phyloP scores from a whole-genome alignment of 2,329 filamentous ascomycete genomes.

The Alternaria sp. region DNA sequence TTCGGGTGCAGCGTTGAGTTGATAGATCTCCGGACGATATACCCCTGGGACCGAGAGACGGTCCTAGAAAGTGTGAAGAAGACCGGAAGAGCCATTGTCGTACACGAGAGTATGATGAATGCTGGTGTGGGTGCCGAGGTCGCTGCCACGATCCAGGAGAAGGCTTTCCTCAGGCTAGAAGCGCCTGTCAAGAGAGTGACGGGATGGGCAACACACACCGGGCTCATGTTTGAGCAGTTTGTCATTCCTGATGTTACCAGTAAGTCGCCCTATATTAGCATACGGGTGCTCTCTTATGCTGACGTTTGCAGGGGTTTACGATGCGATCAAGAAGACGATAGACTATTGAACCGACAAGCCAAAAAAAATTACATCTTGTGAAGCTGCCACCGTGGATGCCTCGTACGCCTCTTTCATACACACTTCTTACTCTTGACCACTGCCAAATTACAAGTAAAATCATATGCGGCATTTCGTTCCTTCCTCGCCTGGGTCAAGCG shows the following conservation, averaged over 20 bases:
- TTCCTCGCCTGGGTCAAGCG: background rate
- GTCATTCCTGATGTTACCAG: conserved; percentile 84
- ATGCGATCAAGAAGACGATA: conserved; percentile 58
- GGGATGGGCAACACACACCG: conserved; percentile 88
- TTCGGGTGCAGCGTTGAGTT: conserved; percentile 80
- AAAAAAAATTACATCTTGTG: background rate
- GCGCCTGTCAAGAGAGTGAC: conserved; percentile 85
- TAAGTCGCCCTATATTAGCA: conserved; percentile 61
- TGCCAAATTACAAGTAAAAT: background rate
- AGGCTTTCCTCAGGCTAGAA: conserved; percentile 83
- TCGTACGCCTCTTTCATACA: background rate
- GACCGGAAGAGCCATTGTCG: conserved; percentile 84
- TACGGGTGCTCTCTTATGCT: conserved; percentile 30
- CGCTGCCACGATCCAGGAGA: conserved; percentile 85
- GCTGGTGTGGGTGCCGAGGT: conserved; percentile 89
- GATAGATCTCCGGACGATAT: conserved; percentile 86
- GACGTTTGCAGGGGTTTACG: conserved; percentile 54
- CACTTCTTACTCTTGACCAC: too few relatives aligned
- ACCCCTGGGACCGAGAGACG: conserved; percentile 87
- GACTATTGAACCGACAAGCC: conserved; percentile 49
- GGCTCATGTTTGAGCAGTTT: conserved; percentile 75
- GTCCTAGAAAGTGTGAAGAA: conserved; percentile 84
- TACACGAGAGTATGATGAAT: conserved; percentile 93
- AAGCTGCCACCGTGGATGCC: background rate
- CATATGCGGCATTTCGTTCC: background rate